phyloP scores from a whole-genome alignment of 2,329 filamentous ascomycete genomes.

The Leptodontidium sp. region DNA sequence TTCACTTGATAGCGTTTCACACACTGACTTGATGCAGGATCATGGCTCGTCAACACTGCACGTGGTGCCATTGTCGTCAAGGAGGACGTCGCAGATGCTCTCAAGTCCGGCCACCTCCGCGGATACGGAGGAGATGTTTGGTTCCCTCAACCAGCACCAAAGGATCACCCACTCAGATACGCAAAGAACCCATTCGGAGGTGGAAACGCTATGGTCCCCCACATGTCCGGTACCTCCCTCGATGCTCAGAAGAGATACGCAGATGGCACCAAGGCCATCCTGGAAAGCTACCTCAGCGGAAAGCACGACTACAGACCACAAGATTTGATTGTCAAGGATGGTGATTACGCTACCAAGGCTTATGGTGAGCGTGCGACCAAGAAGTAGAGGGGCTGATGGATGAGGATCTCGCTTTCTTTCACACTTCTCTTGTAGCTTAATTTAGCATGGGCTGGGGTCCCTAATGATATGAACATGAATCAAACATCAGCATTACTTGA shows the following conservation, averaged over 20 bases:
- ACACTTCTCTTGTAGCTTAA: conserved; percentile 15
- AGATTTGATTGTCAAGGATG: conserved; percentile 89
- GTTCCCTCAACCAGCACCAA: conserved; percentile 92
- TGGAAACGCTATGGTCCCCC: conserved; percentile 97
- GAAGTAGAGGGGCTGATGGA: neutral
- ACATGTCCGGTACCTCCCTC: conserved; percentile 99
- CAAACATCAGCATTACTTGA: neutral
- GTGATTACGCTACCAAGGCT: conserved; percentile 91
- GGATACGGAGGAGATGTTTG: conserved; percentile 91
- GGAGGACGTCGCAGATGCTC: conserved; percentile 94
- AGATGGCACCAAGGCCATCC: conserved; percentile 85
- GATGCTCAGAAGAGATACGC: conserved; percentile 96
- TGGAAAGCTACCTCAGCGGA: conserved; percentile 89
- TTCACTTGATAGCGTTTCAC: conserved; percentile 65
- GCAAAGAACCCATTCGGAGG: conserved; percentile 95
- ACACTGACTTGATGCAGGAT: conserved; percentile 63
- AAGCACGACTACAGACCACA: conserved; percentile 86
- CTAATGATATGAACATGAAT: conserved; percentile 6
- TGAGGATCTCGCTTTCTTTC: neutral
- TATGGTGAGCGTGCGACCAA: conserved; percentile 44
- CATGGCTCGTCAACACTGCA: conserved; percentile 98
- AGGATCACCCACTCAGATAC: conserved; percentile 90
- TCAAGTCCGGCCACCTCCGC: conserved; percentile 89
- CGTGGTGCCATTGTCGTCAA: conserved; percentile 99
- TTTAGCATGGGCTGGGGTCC: conserved; percentile 6